Conservation (phyloP, 2,329 filamentous ascomycete genomes). For the Stemphylium vesicarium region DNA sequence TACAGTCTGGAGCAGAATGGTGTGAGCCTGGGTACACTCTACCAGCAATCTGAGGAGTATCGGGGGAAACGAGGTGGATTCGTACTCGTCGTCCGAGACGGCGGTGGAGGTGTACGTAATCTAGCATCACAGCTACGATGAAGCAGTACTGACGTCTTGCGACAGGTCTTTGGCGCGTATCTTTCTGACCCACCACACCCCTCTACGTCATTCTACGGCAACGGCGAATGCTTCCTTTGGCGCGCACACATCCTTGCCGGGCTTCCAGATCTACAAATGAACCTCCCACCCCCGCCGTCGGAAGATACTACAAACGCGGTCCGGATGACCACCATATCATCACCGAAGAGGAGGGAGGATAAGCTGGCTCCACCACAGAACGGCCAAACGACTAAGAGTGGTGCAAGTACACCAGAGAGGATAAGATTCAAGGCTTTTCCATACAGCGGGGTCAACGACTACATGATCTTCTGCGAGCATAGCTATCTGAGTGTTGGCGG, state of each 20-base stretch:
- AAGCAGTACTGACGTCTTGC: slow-evolving; percentile 9
- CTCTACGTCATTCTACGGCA: slow-evolving; percentile 86
- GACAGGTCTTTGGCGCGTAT: slow-evolving; percentile 85
- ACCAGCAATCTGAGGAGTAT: slow-evolving; percentile 75
- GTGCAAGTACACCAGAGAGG: slow-evolving; percentile 68
- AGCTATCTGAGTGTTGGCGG: slow-evolving; percentile 87
- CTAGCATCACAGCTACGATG: background rate
- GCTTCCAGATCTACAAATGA: slow-evolving; percentile 52
- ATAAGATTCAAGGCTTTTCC: slow-evolving; percentile 98
- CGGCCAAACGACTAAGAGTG: slow-evolving; percentile 39
- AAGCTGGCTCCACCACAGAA: slow-evolving; percentile 36
- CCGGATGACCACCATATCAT: slow-evolving; percentile 65
- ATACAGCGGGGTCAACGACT: slow-evolving; percentile 95
- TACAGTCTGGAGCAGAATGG: slow-evolving; percentile 95
- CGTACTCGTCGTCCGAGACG: slow-evolving; percentile 85
- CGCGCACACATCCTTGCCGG: slow-evolving; percentile 71
- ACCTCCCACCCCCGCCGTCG: slow-evolving; percentile 72
- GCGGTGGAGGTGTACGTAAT: slow-evolving; percentile 70
- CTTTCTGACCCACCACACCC: slow-evolving; percentile 87
- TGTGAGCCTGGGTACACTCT: slow-evolving; percentile 83
- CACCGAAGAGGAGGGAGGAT: slow-evolving; percentile 23
- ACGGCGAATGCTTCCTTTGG: slow-evolving; percentile 95
- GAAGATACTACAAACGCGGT: slow-evolving; percentile 67
- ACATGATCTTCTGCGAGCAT: slow-evolving; percentile 90
- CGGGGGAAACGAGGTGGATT: slow-evolving; percentile 78